phyloP scores from a whole-genome alignment of 202 grass and related monocot genomes.

The Schoenoplectus tabernaemontani region DNA sequence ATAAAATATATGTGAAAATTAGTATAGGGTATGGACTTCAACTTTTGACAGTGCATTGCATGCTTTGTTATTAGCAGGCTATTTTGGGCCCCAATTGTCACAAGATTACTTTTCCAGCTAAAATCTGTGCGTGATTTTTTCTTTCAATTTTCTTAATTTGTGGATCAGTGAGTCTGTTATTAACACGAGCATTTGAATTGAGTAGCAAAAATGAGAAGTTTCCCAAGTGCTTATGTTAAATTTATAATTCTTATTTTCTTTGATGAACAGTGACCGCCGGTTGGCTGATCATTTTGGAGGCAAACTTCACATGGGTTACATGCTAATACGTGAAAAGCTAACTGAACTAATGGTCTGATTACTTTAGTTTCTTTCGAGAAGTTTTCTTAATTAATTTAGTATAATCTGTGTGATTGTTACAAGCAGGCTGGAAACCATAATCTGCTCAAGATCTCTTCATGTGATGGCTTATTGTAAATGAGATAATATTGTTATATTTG shows the following conservation, averaged over 20 bases:
- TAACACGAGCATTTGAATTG: slow-evolving; percentile 14
- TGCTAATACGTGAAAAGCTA: slow-evolving; percentile 87
- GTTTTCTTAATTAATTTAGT: not conserved
- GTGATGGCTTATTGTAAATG: slow-evolving; percentile 24
- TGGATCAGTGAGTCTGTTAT: slow-evolving; percentile 13
- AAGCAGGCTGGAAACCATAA: slow-evolving; percentile 12
- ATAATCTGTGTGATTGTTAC: slow-evolving; percentile 1
- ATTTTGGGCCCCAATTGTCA: slow-evolving; percentile 62
- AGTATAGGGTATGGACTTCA: slow-evolving; percentile 35
- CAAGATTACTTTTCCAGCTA: slow-evolving; percentile 87
- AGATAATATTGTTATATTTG: slow-evolving; percentile 16
- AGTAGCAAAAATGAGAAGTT: slow-evolving; percentile 13
- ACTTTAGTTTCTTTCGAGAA: not conserved
- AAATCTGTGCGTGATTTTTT: slow-evolving; percentile 79
- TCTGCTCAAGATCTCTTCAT: slow-evolving; percentile 15
- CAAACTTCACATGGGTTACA: slow-evolving; percentile 93
- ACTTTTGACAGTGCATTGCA: slow-evolving; percentile 55
- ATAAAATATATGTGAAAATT: slow-evolving; percentile 9
- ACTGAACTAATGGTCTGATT: slow-evolving; percentile 51
- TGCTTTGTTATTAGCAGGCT: slow-evolving; percentile 68
- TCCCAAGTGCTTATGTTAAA: not conserved
- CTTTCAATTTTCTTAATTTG: slow-evolving; percentile 21
- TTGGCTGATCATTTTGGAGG: slow-evolving; percentile 99
- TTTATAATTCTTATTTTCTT: slow-evolving; percentile 22
- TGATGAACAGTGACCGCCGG: slow-evolving; percentile 74